A percentile compares a stretch with the other conserved stretches of the same genome.
phyloP scores from a whole-genome alignment of 2,329 filamentous ascomycete genomes.

The Lasiodiplodia sp. region DNA sequence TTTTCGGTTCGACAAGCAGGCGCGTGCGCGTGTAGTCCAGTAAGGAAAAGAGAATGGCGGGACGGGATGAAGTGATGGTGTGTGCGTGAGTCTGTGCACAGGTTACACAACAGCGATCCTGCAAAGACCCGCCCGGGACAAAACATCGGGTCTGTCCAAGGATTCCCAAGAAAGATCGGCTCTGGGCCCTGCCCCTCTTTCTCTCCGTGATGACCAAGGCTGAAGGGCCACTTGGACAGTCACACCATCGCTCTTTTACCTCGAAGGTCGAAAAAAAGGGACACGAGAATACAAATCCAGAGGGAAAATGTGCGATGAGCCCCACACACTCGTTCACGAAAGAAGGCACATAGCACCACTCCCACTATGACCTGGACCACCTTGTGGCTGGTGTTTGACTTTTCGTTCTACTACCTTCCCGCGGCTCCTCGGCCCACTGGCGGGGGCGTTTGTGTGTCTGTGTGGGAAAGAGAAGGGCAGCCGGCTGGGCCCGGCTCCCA shows the following conservation, averaged over 20 bases:
- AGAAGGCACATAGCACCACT: constrained; percentile 1
- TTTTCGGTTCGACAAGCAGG: not conserved
- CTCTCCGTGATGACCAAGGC: not conserved
- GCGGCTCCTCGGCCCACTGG: not conserved
- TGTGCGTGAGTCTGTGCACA: not conserved
- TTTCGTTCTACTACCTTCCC: not conserved
- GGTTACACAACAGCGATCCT: not conserved
- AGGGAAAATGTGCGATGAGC: not conserved
- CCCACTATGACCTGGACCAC: not conserved
- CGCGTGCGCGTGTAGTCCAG: not conserved
- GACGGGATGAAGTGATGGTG: not conserved
- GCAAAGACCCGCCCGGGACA: not conserved
- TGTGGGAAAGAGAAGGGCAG: not conserved
- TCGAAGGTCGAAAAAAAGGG: not conserved
- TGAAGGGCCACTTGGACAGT: not conserved
- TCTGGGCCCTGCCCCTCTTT: not conserved
- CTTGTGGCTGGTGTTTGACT: not conserved
- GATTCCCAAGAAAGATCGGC: not conserved
- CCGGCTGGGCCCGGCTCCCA: not conserved
- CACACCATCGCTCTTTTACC: not conserved
- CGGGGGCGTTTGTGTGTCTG: not conserved
- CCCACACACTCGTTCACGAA: not conserved
- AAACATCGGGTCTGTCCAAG: not conserved
- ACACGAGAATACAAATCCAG: not conserved
- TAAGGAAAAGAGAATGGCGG: not conserved